Conservation (phyloP, 306 rosid species). For the Trifolium pratense region DNA sequence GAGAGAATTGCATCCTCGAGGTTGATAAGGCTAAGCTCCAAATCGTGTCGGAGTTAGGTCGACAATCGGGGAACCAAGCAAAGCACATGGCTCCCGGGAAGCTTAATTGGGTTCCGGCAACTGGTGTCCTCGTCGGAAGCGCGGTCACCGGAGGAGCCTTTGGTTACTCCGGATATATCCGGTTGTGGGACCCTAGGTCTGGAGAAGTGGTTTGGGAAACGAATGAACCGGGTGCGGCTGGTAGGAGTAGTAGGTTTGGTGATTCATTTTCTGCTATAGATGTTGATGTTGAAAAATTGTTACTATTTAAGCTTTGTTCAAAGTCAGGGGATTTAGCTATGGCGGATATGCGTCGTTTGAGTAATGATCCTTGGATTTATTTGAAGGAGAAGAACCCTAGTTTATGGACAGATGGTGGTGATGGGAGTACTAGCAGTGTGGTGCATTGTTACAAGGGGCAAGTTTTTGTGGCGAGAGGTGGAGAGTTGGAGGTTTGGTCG, state of each 20-base stretch:
- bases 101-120: conserved; percentile 70
- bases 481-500: conserved; percentile 89
- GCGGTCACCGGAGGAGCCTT: conserved; percentile 70
- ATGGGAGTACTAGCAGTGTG: conserved; percentile 40
- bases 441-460: conserved; percentile 69
- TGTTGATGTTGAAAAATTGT: conserved; percentile 62
- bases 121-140: conserved; percentile 58
- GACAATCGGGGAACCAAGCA: conserved; percentile 75
- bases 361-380: conserved; percentile 89
- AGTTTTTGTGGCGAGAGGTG: conserved; percentile 80
- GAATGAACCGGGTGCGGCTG: conserved; percentile 86
- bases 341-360: conserved; percentile 78
- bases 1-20: conserved; percentile 71
- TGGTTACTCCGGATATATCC: conserved; percentile 76
- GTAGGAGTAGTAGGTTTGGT: conserved; percentile 79
- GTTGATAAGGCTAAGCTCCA: conserved; percentile 71
- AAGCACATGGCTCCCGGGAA: conserved; percentile 65
- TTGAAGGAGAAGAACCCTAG: conserved; percentile 81
- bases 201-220: conserved; percentile 81
- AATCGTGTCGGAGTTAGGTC: conserved; percentile 54
- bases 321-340: conserved; percentile 83
- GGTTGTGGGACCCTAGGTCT: conserved; percentile 80
- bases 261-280: conserved; percentile 78
- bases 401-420: conserved; percentile 45
- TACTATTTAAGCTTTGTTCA: conserved; percentile 76